Evolutionary conservation across 768 basidiomycete species (phyloP).

Genomic region (Tulasnella sp.): DNA sequence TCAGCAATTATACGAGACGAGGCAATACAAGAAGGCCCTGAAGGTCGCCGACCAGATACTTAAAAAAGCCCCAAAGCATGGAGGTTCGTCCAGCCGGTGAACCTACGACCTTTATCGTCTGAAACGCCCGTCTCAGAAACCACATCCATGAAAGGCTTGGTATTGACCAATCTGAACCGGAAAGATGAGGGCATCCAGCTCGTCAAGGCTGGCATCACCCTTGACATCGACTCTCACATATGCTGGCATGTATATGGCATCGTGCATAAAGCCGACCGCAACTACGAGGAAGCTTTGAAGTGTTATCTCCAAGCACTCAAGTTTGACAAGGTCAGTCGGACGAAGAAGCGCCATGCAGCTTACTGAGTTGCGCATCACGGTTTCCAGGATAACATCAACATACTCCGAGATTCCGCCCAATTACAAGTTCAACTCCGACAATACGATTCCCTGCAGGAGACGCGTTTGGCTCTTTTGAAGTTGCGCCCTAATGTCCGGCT

Average conservation of each 20-base stretch:
- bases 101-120: neutral
- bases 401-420: constrained; percentile 84
- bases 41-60: constrained; percentile 92
- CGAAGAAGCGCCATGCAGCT: neutral
- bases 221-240: constrained; percentile 86
- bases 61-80: constrained; percentile 93
- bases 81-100: constrained; percentile 56
- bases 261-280: constrained; percentile 88
- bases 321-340: constrained; percentile 72
- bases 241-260: constrained; percentile 98
- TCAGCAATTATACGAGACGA: constrained; percentile 70
- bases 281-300: constrained; percentile 90
- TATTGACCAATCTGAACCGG: constrained; percentile 73
- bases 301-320: constrained; percentile 86
- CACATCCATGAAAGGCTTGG: constrained; percentile 91
- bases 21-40: constrained; percentile 82
- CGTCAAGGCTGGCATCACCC: constrained; percentile 76
- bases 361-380: neutral
- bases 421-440: constrained; percentile 84
- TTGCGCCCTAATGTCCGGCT: constrained; percentile 77
- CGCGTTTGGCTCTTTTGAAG: constrained; percentile 73
- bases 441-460: constrained; percentile 73
- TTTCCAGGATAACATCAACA: constrained; percentile 84
- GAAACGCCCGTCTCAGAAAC: constrained; percentile 59
- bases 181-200: constrained; percentile 78